phyloP scores from a whole-genome alignment of 495 filamentous ascomycete genomes.

The Annulohypoxylon nitens region DNA sequence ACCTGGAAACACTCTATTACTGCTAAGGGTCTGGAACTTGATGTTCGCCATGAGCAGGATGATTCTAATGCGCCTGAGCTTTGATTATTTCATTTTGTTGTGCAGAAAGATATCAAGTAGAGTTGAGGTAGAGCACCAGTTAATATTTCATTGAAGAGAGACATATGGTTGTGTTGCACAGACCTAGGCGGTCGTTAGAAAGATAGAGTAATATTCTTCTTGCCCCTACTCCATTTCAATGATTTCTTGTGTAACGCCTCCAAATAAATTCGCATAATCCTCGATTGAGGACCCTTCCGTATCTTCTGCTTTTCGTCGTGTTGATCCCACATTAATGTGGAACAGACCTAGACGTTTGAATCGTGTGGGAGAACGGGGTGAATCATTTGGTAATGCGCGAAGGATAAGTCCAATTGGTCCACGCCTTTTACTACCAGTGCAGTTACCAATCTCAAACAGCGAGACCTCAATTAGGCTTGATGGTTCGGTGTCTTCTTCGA shows the following conservation, averaged over 20 bases:
- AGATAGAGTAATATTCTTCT: background rate
- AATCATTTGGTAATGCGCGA: background rate
- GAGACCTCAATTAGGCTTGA: background rate
- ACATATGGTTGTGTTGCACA: background rate
- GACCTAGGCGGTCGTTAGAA: background rate
- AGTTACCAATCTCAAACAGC: constrained; percentile 20
- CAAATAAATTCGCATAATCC: constrained; percentile 4
- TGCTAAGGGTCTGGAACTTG: constrained; percentile 10
- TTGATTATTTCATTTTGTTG: background rate
- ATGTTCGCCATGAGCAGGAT: constrained; percentile 16
- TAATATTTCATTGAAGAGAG: background rate
- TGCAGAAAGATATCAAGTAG: background rate
- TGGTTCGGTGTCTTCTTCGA: background rate
- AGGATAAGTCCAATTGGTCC: constrained; percentile 15
- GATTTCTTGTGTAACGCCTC: background rate
- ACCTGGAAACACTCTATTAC: constrained; percentile 27
- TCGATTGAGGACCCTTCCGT: background rate
- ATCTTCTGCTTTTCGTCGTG: background rate
- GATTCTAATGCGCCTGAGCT: constrained; percentile 27
- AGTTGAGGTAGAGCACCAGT: background rate
- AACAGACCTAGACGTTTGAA: constrained; percentile 21
- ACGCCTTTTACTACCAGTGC: constrained; percentile 1
- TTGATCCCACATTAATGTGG: constrained; percentile 4
- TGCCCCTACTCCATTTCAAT: constrained; percentile 10
- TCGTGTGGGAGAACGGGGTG: background rate